These are phyloP conservation scores for Solanum hybrid DNA, from an alignment of 305 asterid genomes.

Conservation along the genomic window DNA sequence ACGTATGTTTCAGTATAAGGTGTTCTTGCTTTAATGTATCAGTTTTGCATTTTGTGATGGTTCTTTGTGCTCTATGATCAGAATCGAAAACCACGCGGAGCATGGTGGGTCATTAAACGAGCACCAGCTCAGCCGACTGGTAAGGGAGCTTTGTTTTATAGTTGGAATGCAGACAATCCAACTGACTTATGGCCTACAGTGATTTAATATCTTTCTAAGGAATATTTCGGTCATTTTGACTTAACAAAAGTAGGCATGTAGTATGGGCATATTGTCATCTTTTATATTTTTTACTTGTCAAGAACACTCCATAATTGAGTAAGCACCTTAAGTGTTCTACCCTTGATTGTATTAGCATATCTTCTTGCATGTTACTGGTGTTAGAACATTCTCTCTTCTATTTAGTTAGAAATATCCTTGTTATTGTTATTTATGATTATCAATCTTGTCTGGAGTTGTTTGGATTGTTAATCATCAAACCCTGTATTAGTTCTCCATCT, in stretches of 20 bases:
- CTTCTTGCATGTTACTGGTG: not conserved
- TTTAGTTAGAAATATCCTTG: not conserved
- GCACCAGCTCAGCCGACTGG: conserved; percentile 97
- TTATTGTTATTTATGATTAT: not conserved
- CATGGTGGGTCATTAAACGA: conserved; percentile 98
- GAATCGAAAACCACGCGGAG: conserved; percentile 99
- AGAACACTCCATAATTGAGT: not conserved
- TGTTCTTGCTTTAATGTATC: not conserved
- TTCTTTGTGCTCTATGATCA: conserved; percentile 28
- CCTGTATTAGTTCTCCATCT: not conserved
- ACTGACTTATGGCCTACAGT: not conserved
- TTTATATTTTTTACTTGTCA: not conserved
- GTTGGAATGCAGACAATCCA: not conserved
- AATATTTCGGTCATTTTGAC: not conserved
- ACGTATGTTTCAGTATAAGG: conserved; percentile 15
- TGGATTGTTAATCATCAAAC: conserved; percentile 1
- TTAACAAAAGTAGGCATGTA: not conserved
- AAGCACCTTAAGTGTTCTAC: not conserved
- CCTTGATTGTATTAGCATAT: not conserved
- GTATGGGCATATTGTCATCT: not conserved
- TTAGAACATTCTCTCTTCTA: not conserved
- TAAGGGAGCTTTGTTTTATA: conserved; percentile 28
- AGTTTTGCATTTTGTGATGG: conserved; percentile 8
- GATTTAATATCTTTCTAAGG: not conserved
- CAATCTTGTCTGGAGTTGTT: not conserved